Percentiles rank a stretch among this genome's conserved stretches.
phyloP scores from a whole-genome alignment of 1,284 basidiomycete genomes.

The Marasmius sp. region DNA sequence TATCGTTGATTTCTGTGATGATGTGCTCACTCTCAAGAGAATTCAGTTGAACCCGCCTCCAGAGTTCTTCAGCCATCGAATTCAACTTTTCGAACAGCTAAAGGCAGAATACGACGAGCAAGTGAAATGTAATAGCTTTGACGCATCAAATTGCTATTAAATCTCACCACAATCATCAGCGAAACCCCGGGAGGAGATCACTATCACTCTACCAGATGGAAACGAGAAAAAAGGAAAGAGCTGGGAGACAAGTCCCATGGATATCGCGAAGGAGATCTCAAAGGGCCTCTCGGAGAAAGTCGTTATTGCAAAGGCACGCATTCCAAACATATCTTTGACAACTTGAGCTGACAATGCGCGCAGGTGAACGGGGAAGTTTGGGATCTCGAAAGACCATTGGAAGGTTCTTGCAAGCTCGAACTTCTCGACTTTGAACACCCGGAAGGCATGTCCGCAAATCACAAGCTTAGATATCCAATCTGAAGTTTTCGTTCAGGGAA shows the following conservation, averaged over 20 bases:
- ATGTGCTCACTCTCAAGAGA: slow-evolving; percentile 10
- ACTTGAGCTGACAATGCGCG: neutral
- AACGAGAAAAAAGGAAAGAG: slow-evolving; percentile 80
- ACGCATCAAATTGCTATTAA: slow-evolving; percentile 2
- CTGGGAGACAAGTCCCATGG: slow-evolving; percentile 97
- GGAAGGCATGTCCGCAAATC: slow-evolving; percentile 60
- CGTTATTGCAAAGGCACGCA: slow-evolving; percentile 87
- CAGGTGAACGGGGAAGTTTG: slow-evolving; percentile 89
- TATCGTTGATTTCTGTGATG: neutral
- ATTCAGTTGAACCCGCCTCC: slow-evolving; percentile 79
- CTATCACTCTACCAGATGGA: slow-evolving; percentile 87
- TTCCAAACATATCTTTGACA: neutral
- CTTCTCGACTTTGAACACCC: slow-evolving; percentile 94
- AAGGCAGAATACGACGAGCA: slow-evolving; percentile 86
- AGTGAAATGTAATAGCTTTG: slow-evolving; percentile 58
- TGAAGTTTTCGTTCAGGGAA: slow-evolving; percentile 58
- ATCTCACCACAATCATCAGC: slow-evolving; percentile 37
- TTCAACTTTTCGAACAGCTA: slow-evolving; percentile 89
- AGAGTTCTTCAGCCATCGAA: slow-evolving; percentile 86
- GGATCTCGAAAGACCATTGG: slow-evolving; percentile 95
- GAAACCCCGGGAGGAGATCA: slow-evolving; percentile 86
- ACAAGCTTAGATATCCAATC: neutral
- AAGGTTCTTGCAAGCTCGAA: slow-evolving; percentile 79
- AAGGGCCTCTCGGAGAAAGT: slow-evolving; percentile 88
- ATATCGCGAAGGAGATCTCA: slow-evolving; percentile 85